Percentiles rank a stretch among this genome's conserved stretches.
Conservation (phyloP, 2,329 filamentous ascomycete species). For the Calonectria ilicicola region DNA sequence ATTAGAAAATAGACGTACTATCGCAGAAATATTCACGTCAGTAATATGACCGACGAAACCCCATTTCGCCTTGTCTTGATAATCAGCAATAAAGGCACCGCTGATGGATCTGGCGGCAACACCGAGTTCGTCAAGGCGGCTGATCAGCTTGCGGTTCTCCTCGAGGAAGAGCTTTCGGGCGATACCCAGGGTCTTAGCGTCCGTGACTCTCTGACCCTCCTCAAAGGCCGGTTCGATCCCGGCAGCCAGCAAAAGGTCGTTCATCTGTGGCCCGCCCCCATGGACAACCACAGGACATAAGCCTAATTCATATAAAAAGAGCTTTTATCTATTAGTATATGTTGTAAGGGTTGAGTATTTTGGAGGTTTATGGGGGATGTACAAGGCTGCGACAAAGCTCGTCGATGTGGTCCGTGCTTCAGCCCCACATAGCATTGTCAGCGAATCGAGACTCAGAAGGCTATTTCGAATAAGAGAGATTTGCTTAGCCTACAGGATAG, state of each 20-base stretch:
- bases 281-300: conserved; percentile 98
- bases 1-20: too few species aligned
- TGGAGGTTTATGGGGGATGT: too few species aligned
- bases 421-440: too few species aligned
- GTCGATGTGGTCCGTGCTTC: too few species aligned
- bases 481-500: too few species aligned
- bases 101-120: conserved; percentile 91
- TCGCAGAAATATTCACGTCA: conserved; percentile 91
- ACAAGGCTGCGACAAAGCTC: too few species aligned
- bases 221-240: conserved; percentile 96
- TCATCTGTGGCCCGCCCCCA: conserved; percentile 68
- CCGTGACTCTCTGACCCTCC: conserved; percentile 95
- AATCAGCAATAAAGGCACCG: conserved; percentile 92
- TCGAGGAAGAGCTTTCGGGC: conserved; percentile 93
- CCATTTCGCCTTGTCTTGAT: conserved; percentile 97
- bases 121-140: conserved; percentile 90
- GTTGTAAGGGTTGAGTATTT: too few species aligned
- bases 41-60: conserved; percentile 96
- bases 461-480: too few species aligned
- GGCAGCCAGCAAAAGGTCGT: conserved; percentile 56
- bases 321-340: conserved; percentile 61
- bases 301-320: conserved; percentile 94
- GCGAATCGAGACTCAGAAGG: too few species aligned
- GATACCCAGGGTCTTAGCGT: conserved; percentile 92
- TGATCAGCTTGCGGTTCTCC: conserved; percentile 83